Evolutionary conservation across 2,329 filamentous ascomycete genomes (phyloP).

Genomic region (Mollisiaceae sp.): DNA sequence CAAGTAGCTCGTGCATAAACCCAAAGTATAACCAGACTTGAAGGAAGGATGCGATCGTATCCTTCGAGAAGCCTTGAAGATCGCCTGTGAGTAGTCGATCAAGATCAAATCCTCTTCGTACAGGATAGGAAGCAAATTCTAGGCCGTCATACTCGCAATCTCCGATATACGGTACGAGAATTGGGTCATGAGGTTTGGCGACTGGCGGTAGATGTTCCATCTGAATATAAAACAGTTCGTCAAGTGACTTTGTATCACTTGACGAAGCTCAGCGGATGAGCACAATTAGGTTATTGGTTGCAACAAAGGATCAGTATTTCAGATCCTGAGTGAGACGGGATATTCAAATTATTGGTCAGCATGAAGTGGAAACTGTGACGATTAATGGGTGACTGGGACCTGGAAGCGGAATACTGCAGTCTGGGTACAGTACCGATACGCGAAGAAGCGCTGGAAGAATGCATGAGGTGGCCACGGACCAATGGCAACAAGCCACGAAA

Average conservation of each 20-base stretch:
- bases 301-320: neutral
- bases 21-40: constrained; percentile 28
- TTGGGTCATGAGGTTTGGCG: constrained; percentile 18
- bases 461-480: neutral
- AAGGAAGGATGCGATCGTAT: constrained; percentile 17
- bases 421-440: neutral
- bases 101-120: constrained; percentile 19
- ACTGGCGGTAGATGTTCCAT: constrained; percentile 28
- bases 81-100: constrained; percentile 20
- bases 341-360: neutral
- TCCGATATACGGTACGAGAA: constrained; percentile 20
- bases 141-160: constrained; percentile 18
- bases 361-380: neutral
- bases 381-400: neutral
- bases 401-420: neutral
- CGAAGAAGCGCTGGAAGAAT: neutral
- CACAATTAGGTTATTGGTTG: neutral
- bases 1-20: constrained; percentile 19
- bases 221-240: neutral
- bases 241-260: constrained; percentile 7
- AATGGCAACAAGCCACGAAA: neutral
- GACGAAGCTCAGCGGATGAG: neutral
- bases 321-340: neutral
- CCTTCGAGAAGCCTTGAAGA: constrained; percentile 10
- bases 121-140: constrained; percentile 18